Evolutionary conservation across 306 rosid species (phyloP).

Genomic region (Fragaria nilgerrensis): DNA sequence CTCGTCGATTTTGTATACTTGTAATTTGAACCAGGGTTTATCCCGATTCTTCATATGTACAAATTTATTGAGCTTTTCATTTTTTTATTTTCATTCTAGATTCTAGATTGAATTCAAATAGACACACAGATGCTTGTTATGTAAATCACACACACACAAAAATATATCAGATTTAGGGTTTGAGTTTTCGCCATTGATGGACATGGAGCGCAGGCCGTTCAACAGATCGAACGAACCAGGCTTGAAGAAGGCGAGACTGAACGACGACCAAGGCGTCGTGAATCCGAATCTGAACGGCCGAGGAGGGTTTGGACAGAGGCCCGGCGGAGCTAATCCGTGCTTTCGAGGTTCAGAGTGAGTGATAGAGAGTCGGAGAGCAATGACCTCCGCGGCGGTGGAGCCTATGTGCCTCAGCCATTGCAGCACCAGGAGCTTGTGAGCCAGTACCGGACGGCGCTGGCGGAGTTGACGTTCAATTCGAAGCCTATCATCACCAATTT

Average conservation of each 20-base stretch:
- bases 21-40: conserved; percentile 8
- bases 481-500: conserved; percentile 84
- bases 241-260: conserved; percentile 74
- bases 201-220: conserved; percentile 85
- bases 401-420: conserved; percentile 65
- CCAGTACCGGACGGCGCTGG: conserved; percentile 72
- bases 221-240: conserved; percentile 82
- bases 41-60: conserved; percentile 9
- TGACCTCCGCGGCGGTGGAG: conserved; percentile 60
- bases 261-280: conserved; percentile 49
- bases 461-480: conserved; percentile 88
- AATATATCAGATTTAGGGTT: conserved; percentile 28
- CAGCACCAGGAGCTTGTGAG: conserved; percentile 70
- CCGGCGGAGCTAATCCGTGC: conserved; percentile 36
- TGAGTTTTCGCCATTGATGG: conserved; percentile 54
- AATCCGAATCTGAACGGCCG: conserved; percentile 41
- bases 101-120: not conserved
- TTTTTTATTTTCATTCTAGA: not conserved
- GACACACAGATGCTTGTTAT: not conserved
- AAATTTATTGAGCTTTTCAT: not conserved
- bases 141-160: conserved; percentile 17
- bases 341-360: conserved; percentile 47
- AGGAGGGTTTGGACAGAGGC: conserved; percentile 64
- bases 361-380: conserved; percentile 53
- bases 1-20: not conserved